Conservation (phyloP, 164 flowering plant genomes). For the Aristolochia contorta region DNA sequence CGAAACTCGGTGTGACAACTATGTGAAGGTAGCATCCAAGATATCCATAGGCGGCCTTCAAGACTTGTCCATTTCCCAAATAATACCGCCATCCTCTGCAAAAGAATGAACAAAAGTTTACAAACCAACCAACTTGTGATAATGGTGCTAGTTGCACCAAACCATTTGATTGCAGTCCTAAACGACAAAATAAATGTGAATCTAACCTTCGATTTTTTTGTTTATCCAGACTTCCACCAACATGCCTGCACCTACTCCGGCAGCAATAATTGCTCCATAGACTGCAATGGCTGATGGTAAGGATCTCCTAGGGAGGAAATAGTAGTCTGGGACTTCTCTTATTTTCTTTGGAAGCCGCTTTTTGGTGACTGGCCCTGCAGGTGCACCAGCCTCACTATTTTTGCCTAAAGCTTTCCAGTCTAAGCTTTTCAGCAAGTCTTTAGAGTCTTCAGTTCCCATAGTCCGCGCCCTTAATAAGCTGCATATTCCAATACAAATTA, state of each 20-base stretch:
- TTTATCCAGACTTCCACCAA: constrained; percentile 67
- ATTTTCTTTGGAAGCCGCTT: constrained; percentile 56
- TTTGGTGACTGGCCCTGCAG: constrained; percentile 29
- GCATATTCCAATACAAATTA: no score
- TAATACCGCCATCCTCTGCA: constrained; percentile 65
- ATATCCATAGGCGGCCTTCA: background rate
- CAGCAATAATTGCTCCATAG: constrained; percentile 59
- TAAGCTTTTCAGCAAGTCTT: constrained; percentile 35
- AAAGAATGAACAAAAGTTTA: background rate
- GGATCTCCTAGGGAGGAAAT: constrained; percentile 76
- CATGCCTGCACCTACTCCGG: constrained; percentile 88
- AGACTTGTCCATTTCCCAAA: constrained; percentile 53
- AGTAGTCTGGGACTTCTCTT: constrained; percentile 67
- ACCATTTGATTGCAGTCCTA: background rate
- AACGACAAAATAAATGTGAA: background rate
- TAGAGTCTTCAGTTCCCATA: constrained; percentile 31
- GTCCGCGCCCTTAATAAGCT: no score
- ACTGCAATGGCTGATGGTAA: constrained; percentile 45
- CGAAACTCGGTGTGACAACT: no score
- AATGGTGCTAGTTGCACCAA: background rate
- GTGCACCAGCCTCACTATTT: constrained; percentile 15
- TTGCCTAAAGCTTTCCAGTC: constrained; percentile 52
- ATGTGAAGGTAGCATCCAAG: background rate
- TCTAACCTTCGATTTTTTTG: constrained; percentile 64
- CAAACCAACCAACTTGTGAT: background rate